phyloP scores from a whole-genome alignment of 805 yeast species.

The Barnettozyma wickerhamii region DNA sequence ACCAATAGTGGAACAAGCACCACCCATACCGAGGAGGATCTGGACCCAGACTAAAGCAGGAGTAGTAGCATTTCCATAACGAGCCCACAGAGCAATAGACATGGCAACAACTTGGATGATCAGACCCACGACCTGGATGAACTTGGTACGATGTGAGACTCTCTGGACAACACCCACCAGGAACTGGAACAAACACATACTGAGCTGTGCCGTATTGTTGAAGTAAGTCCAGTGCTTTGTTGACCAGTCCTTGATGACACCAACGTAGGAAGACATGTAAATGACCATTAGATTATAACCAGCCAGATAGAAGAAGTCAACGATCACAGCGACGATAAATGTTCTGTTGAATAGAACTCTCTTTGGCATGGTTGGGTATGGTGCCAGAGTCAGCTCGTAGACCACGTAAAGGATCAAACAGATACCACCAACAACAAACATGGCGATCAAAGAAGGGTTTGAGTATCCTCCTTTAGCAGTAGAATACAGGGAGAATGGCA shows the following conservation, averaged over 20 bases:
- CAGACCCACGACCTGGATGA: slow-evolving; percentile 29
- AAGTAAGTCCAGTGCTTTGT: slow-evolving; percentile 31
- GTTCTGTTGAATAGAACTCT: slow-evolving; percentile 32
- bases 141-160: slow-evolving; percentile 32
- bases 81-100: slow-evolving; percentile 26
- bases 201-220: slow-evolving; percentile 31
- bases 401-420: slow-evolving; percentile 29
- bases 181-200: slow-evolving; percentile 33
- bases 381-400: slow-evolving; percentile 32
- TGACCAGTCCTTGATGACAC: slow-evolving; percentile 28
- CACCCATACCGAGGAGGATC: slow-evolving; percentile 22
- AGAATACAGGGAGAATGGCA: slow-evolving; percentile 33
- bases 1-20: slow-evolving; percentile 32
- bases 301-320: slow-evolving; percentile 27
- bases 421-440: slow-evolving; percentile 35
- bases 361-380: slow-evolving; percentile 32
- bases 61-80: slow-evolving; percentile 9
- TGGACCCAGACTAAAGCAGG: slow-evolving; percentile 26
- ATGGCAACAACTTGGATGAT: slow-evolving; percentile 28
- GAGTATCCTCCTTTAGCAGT: slow-evolving; percentile 29
- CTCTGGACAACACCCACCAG: slow-evolving; percentile 30
- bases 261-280: slow-evolving; percentile 32
- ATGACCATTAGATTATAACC: slow-evolving; percentile 23
- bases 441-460: slow-evolving; percentile 37
- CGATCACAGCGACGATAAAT: slow-evolving; percentile 27